Evolutionary conservation across 2,329 filamentous ascomycete species (phyloP), one percentile per base, ranked within the genome.

Genomic region (Ophiocordyceps sinensis): DNA sequence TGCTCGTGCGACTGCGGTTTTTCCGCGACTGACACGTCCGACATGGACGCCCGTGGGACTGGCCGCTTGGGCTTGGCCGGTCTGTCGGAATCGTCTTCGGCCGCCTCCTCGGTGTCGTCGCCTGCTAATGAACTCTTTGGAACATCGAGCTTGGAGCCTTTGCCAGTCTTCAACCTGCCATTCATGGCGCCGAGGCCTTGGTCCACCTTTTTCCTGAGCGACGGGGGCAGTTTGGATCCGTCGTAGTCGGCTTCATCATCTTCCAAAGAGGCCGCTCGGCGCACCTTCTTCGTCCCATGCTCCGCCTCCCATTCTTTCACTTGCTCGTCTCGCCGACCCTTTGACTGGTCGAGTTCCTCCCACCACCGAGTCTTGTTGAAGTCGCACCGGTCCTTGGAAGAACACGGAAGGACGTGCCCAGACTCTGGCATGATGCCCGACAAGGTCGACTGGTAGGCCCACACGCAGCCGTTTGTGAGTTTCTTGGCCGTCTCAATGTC

Each of bases 401-500:
- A 58, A 49, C 79, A 83, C 2, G 72, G 66, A 13, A 62, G 40
- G 13, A 65, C 45, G 17, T 51, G 46, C 13, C 55, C 65, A 2
- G 50, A 56, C 54, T 84, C 79, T 3, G 79, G 74, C 79, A 83
- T 82, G 43, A 84, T 68, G 14, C 79, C 79, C 1, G 67, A 68
- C 0, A 66, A 58, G 29, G 71, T 79, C 23, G 64, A 62, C 47
- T 73, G 68, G 53, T 84, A 83, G 10, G 77, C 77, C 79, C 79
- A 83, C 4, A 79, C 76, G 47, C 79, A 83, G 11, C 78, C 79
- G 42, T 81, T 75, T 0, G 78, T 70, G n/a, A 83, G 69, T 52
- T 71, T 73, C 54, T 70, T 70, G 19, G 69, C 79, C 26, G 75
- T 67, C 48, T 78, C 73, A n/a, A 83, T 60, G 50, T 83, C 77